Evolutionary conservation across 495 filamentous ascomycete species (phyloP).

Genomic region (Letharia lupina): DNA sequence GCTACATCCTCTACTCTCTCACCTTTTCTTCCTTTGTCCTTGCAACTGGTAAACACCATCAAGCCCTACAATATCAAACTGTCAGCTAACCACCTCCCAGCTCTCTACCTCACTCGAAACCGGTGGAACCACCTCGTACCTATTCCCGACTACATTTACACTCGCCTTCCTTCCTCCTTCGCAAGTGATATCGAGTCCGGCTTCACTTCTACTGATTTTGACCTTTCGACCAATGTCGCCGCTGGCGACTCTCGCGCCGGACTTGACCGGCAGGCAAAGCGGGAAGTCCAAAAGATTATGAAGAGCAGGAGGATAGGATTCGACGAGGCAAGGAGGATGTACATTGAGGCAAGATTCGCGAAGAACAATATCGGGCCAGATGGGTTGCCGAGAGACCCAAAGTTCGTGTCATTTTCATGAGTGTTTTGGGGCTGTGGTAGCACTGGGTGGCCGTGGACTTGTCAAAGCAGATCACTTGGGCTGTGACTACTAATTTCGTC

Average conservation of each 20-base stretch:
- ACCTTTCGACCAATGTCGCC: constrained; percentile 68
- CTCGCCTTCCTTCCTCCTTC: constrained; percentile 66
- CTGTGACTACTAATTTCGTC: neutral
- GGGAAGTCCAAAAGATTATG: constrained; percentile 82
- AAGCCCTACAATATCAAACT: constrained; percentile 4
- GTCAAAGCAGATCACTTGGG: neutral
- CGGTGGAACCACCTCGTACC: constrained; percentile 58
- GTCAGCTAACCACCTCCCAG: constrained; percentile 31
- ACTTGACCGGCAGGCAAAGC: constrained; percentile 69
- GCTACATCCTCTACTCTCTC: constrained; percentile 69
- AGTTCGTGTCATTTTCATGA: constrained; percentile 88
- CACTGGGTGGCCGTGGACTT: neutral
- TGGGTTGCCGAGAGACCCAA: constrained; percentile 82
- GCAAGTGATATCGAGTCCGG: constrained; percentile 75
- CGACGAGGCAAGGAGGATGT: constrained; percentile 82
- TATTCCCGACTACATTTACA: constrained; percentile 58
- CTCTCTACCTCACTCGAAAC: constrained; percentile 69
- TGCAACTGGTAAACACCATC: constrained; percentile 44
- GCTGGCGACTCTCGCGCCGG: constrained; percentile 68
- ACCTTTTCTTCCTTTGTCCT: constrained; percentile 54
- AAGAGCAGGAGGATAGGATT: constrained; percentile 65
- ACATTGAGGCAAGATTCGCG: constrained; percentile 73
- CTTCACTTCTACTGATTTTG: constrained; percentile 70
- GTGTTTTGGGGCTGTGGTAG: neutral
- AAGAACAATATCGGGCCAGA: constrained; percentile 83